These are phyloP conservation scores for Talaromyces sp. DNA, from an alignment of 2,329 filamentous ascomycete genomes.

Conservation along the genomic window DNA sequence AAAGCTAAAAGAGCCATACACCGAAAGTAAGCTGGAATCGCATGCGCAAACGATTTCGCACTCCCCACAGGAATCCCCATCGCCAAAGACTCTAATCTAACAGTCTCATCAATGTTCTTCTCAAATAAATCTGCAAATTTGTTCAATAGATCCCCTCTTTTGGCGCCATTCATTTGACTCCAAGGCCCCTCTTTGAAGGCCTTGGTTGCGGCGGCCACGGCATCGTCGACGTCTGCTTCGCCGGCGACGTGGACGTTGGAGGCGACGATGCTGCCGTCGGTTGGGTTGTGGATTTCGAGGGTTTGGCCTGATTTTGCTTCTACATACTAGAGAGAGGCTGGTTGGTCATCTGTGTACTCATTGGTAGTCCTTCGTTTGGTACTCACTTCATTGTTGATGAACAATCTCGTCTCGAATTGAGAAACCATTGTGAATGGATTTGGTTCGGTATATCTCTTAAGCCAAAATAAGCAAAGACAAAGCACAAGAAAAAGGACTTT, in stretches of 20 bases:
- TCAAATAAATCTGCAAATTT: slow-evolving; percentile 48
- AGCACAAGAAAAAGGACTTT: too few relatives aligned
- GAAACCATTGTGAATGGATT: not conserved
- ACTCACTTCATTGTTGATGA: slow-evolving; percentile 51
- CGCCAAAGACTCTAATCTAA: slow-evolving; percentile 45
- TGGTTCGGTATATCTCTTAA: not conserved
- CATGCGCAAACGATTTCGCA: not conserved
- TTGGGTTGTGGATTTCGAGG: slow-evolving; percentile 46
- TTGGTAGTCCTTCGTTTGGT: too few relatives aligned
- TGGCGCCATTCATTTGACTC: slow-evolving; percentile 36
- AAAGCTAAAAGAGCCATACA: not conserved
- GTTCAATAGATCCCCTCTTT: slow-evolving; percentile 42
- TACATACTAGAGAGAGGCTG: slow-evolving; percentile 33
- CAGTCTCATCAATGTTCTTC: slow-evolving; percentile 33
- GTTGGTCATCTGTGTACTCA: not conserved
- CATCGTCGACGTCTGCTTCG: slow-evolving; percentile 41
- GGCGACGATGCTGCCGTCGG: slow-evolving; percentile 31
- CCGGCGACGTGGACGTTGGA: slow-evolving; percentile 47
- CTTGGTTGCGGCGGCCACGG: slow-evolving; percentile 44
- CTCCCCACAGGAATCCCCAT: slow-evolving; percentile 41
- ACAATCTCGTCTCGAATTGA: slow-evolving; percentile 30
- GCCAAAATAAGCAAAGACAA: not conserved
- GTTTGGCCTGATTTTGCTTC: slow-evolving; percentile 46
- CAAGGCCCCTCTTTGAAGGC: slow-evolving; percentile 43
- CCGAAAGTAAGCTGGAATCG: slow-evolving; percentile 3